These are phyloP conservation scores for Xylaria sp. DNA, from an alignment of 2,329 filamentous ascomycete species.

Conservation along the genomic window DNA sequence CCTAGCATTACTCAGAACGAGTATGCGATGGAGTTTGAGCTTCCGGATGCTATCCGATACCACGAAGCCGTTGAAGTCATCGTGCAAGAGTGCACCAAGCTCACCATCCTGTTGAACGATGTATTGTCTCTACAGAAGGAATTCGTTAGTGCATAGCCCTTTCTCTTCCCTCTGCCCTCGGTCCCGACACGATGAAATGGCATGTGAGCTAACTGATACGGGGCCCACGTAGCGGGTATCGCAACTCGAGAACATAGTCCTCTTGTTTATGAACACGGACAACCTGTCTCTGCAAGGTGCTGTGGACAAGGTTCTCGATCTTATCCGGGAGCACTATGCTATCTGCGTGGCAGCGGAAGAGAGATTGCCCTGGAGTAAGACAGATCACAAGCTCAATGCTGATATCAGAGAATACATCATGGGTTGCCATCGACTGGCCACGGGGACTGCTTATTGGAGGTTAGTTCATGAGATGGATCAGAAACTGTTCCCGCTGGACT, in stretches of 20 bases:
- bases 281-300: conserved; percentile 41
- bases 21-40: conserved; percentile 48
- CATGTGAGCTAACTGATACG: conserved; percentile 19
- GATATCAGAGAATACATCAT: conserved; percentile 45
- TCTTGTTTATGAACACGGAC: conserved; percentile 47
- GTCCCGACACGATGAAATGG: not conserved
- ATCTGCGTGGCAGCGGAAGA: conserved; percentile 46
- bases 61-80: conserved; percentile 48
- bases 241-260: conserved; percentile 47
- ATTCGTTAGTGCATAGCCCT: conserved; percentile 42
- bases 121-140: conserved; percentile 48
- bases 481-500: not conserved
- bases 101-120: conserved; percentile 47
- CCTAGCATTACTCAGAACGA: conserved; percentile 49
- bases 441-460: conserved; percentile 48
- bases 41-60: conserved; percentile 43
- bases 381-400: conserved; percentile 45
- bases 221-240: conserved; percentile 40
- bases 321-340: conserved; percentile 47
- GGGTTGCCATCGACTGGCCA: conserved; percentile 45
- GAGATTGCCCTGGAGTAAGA: conserved; percentile 46
- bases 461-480: conserved; percentile 20
- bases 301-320: conserved; percentile 42
- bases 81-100: conserved; percentile 45
- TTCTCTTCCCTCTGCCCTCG: not conserved